These are phyloP conservation scores for Musa itinerans DNA, from an alignment of 176 grass and related monocot species.

Conservation along the genomic window DNA sequence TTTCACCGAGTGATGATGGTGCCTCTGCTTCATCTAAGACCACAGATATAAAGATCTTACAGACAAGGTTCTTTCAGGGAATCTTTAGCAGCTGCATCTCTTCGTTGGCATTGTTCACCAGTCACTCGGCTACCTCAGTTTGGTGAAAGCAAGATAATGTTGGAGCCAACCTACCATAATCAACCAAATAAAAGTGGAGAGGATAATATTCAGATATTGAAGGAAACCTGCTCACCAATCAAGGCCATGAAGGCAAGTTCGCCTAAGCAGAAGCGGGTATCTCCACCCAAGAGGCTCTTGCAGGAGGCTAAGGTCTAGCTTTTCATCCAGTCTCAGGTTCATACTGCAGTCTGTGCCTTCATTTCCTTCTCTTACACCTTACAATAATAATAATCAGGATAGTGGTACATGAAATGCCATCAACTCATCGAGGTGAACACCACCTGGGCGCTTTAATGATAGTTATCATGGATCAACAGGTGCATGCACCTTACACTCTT, in stretches of 20 bases:
- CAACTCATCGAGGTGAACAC: background rate
- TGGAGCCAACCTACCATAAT: background rate
- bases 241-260: conserved; percentile 11
- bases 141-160: conserved; percentile 1
- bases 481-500: too few species aligned
- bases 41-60: conserved; percentile 11
- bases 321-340: conserved; percentile 13
- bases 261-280: conserved; percentile 21
- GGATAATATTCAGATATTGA: conserved; percentile 7
- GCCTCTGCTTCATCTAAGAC: conserved; percentile 10
- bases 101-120: conserved; percentile 15
- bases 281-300: conserved; percentile 17
- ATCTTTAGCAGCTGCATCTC: background rate
- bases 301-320: conserved; percentile 8
- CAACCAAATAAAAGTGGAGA: background rate
- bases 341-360: conserved; percentile 28
- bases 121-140: conserved; percentile 13
- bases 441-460: too few species aligned
- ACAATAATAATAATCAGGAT: conserved; percentile 16
- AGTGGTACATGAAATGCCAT: background rate
- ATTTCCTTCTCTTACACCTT: conserved; percentile 25
- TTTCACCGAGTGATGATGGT: background rate
- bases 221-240: background rate
- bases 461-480: background rate
- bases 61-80: conserved; percentile 9